Evolutionary conservation across 2,329 filamentous ascomycete genomes (phyloP).

Genomic region (Pyrenochaeta sp.): DNA sequence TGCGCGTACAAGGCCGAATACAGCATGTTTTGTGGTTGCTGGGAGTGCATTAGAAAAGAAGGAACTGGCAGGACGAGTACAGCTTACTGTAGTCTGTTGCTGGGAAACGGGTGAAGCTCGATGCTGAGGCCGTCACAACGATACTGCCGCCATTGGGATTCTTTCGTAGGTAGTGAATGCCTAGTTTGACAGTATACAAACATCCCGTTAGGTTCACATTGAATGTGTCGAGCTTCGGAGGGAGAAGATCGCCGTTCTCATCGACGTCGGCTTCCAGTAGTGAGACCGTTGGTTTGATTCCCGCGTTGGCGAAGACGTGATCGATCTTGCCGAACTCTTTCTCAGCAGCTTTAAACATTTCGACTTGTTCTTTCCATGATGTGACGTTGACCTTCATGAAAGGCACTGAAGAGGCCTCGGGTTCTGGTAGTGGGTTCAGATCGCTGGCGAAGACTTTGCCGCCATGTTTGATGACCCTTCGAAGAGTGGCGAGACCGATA

Average conservation of each 20-base stretch:
- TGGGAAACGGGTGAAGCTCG: slow-evolving; percentile 36
- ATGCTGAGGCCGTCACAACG: slow-evolving; percentile 42
- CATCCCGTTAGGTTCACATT: slow-evolving; percentile 42
- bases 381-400: slow-evolving; percentile 45
- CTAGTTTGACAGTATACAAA: slow-evolving; percentile 42
- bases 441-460: slow-evolving; percentile 66
- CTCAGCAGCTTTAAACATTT: slow-evolving; percentile 61
- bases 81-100: slow-evolving; percentile 42
- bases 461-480: slow-evolving; percentile 61
- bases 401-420: slow-evolving; percentile 28
- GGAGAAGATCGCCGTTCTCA: slow-evolving; percentile 36
- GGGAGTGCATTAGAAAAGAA: slow-evolving; percentile 8
- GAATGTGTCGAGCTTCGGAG: slow-evolving; percentile 36
- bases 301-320: slow-evolving; percentile 55
- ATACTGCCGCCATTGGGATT: slow-evolving; percentile 39
- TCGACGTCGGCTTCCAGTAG: slow-evolving; percentile 43
- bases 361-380: slow-evolving; percentile 60
- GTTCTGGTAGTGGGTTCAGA: slow-evolving; percentile 54
- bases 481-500: slow-evolving; percentile 66
- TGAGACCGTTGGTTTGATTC: slow-evolving; percentile 24
- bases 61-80: neutral
- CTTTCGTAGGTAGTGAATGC: slow-evolving; percentile 37
- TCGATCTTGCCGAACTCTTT: slow-evolving; percentile 54
- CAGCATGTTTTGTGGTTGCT: slow-evolving; percentile 44
- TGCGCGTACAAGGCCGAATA: slow-evolving; percentile 41